Conservation (phyloP, 2,329 filamentous ascomycete species). For the Colletotrichum somersetense region DNA sequence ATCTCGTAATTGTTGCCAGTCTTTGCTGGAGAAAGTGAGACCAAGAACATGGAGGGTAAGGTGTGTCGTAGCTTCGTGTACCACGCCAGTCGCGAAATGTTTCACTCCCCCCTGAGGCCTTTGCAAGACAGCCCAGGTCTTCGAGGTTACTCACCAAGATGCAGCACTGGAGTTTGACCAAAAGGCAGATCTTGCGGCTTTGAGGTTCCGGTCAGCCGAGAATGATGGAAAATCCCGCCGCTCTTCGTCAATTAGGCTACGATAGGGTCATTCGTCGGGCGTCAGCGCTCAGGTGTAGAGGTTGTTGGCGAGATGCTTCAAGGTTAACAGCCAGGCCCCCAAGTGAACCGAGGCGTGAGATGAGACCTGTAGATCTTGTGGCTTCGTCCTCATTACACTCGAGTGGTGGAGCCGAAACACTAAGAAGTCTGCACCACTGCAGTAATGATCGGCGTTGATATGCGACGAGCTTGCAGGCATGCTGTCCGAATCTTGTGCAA, state of each 20-base stretch:
- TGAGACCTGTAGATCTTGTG: slow-evolving; percentile 39
- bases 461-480: slow-evolving; percentile 24
- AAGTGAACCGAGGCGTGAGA: slow-evolving; percentile 34
- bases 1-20: slow-evolving; percentile 20
- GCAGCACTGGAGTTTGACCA: slow-evolving; percentile 9
- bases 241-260: slow-evolving; percentile 22
- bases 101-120: slow-evolving; percentile 15
- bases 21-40: slow-evolving; percentile 14
- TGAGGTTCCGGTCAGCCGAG: slow-evolving; percentile 16
- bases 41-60: slow-evolving; percentile 25
- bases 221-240: slow-evolving; percentile 1
- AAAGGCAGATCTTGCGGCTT: slow-evolving; percentile 19
- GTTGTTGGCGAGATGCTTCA: slow-evolving; percentile 12
- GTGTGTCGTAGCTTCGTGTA: slow-evolving; percentile 23
- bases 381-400: slow-evolving; percentile 27
- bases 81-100: slow-evolving; percentile 22
- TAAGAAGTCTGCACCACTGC: slow-evolving; percentile 3
- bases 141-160: slow-evolving; percentile 11
- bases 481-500: slow-evolving; percentile 29
- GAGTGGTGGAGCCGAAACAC: slow-evolving; percentile 38
- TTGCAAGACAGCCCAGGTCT: slow-evolving; percentile 11
- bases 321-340: slow-evolving; percentile 20
- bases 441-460: slow-evolving; percentile 34
- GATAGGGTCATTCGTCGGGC: slow-evolving; percentile 28
- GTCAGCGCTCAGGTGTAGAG: slow-evolving; percentile 25